Evolutionary conservation across 75 land plant genomes (phyloP), one percentile per base, ranked within the genome.

Genomic region (Picea glauca): DNA sequence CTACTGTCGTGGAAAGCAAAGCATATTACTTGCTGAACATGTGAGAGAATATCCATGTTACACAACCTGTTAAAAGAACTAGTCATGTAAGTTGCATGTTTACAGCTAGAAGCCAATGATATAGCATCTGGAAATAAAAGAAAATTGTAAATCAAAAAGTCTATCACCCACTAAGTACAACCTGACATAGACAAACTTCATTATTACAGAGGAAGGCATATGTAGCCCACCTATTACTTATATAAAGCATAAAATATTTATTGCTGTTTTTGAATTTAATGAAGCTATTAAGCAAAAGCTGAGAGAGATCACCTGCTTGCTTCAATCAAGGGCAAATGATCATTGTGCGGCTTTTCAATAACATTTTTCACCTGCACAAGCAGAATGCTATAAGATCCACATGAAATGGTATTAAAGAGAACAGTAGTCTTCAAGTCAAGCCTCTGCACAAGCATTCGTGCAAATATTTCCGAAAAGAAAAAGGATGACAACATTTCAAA

Each of bases 21-120:
- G 86, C 99, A 96, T 65, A 96, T 96, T 63, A 96, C 99, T 87
- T 96, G 99, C 70, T 94, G 98, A 56, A 96, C 99, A 60, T 92
- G 94, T 67, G 98, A 94, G 57, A 96, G 84, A 80, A 96, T 96
- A 90, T 96, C 98, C 98, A 87, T 94, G 80, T 96, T 96, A 81
- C 99, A 96, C 17, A 94, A 62, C 89, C 99, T 96, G 93, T 84
- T 78, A 31, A 70, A 75, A 57, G 33, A 81, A 58, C 38, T 33
- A 32, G 75, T 60, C 31, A 59, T 62, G 56, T 43, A 80, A 32
- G n/a, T 12, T 30, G 20, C 68, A 70, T 21, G 32, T n/a, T 32
- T 78, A 15, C 18, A 40, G 2, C 46, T 43, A 43, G 26, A 43
- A 70, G 23, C 21, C 46, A 18, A 46, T 8, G 35, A 18, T 40